Evolutionary conservation across 805 yeast species (phyloP).

Genomic region (Blastobotrys americana): DNA sequence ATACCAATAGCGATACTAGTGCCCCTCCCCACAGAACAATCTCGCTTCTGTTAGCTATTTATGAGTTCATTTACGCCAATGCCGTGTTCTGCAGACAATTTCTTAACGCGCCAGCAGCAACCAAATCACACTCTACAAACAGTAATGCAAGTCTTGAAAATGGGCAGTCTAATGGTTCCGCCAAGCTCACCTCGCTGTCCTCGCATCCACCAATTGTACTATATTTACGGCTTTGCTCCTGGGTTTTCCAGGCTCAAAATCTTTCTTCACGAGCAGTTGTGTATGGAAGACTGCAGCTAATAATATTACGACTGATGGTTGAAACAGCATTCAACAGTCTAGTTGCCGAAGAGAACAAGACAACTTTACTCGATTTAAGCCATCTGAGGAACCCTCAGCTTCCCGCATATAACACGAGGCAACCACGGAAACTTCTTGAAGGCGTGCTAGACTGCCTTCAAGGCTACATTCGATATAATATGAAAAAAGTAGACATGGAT

Average conservation of each 20-base stretch:
- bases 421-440: constrained; percentile 23
- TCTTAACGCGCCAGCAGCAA: constrained; percentile 18
- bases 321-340: constrained; percentile 16
- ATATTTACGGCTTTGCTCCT: constrained; percentile 28
- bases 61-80: constrained; percentile 33
- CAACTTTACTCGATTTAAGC: constrained; percentile 14
- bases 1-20: neutral
- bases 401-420: constrained; percentile 12
- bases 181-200: neutral
- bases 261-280: constrained; percentile 20
- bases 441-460: constrained; percentile 32
- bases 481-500: constrained; percentile 24
- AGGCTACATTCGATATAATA: constrained; percentile 28
- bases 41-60: constrained; percentile 23
- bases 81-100: constrained; percentile 28
- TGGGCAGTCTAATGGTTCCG: neutral
- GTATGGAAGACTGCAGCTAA: constrained; percentile 28
- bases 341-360: constrained; percentile 7
- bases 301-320: constrained; percentile 27
- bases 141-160: no score
- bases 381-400: constrained; percentile 23
- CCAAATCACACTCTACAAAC: no score
- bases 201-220: constrained; percentile 23
- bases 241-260: constrained; percentile 26
- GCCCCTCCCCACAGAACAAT: constrained; percentile 16